Evolutionary conservation across 768 basidiomycete genomes (phyloP).

Genomic region (Leccinum olivaceopallidum): DNA sequence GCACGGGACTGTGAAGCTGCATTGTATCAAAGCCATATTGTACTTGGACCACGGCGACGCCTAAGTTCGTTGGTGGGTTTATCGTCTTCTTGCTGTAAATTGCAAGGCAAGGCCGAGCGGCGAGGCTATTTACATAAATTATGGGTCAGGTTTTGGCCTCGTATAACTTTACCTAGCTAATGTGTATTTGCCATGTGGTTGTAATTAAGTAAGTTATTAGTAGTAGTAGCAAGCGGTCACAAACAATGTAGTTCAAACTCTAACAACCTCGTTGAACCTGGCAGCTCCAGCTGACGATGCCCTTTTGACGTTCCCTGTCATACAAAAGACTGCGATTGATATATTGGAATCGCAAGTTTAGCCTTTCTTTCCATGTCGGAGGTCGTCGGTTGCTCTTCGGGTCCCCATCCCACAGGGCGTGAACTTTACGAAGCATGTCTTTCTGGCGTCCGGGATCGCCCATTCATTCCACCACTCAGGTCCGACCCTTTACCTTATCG

Average conservation of each 20-base stretch:
- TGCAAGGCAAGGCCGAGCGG: slow-evolving; percentile 6
- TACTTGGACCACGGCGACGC: slow-evolving; percentile 19
- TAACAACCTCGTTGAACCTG: slow-evolving; percentile 22
- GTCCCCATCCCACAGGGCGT: slow-evolving; percentile 40
- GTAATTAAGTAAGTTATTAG: slow-evolving; percentile 15
- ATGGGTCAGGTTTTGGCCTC: slow-evolving; percentile 8
- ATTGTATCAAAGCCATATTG: slow-evolving; percentile 24
- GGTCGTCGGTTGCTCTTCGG: slow-evolving; percentile 20
- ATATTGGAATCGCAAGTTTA: slow-evolving; percentile 20
- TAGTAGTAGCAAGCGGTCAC: slow-evolving; percentile 29
- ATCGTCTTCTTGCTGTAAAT: slow-evolving; percentile 13
- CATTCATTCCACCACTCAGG: slow-evolving; percentile 58
- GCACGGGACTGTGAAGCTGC: slow-evolving; percentile 28
- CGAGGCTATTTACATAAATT: slow-evolving; percentile 33
- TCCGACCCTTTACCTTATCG: slow-evolving; percentile 48
- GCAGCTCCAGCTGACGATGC: slow-evolving; percentile 28
- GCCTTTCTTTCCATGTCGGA: slow-evolving; percentile 29
- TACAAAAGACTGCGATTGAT: slow-evolving; percentile 11
- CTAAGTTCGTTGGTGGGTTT: slow-evolving; percentile 7
- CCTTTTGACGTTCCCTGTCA: slow-evolving; percentile 23
- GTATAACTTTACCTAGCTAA: slow-evolving; percentile 10
- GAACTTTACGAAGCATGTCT: slow-evolving; percentile 54
- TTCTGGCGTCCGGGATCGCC: slow-evolving; percentile 53
- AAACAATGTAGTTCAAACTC: slow-evolving; percentile 27
- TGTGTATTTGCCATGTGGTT: slow-evolving; percentile 21